Base-by-base conservation (phyloP, 1,284 basidiomycete genomes). In the Agroathelia rolfsii region DNA sequence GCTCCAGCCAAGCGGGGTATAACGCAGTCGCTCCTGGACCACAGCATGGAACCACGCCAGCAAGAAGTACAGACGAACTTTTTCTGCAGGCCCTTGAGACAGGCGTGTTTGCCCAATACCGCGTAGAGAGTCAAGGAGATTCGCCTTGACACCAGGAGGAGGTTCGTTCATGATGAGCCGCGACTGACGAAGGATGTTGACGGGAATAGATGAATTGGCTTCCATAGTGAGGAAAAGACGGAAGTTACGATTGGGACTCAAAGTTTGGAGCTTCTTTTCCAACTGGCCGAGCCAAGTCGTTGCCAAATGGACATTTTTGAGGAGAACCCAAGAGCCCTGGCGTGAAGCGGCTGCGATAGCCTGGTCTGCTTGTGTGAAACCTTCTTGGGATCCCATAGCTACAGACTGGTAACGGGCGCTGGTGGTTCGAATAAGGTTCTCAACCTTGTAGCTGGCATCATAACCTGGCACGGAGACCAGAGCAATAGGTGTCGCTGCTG, bases 21-120 rank as follows among this genome's bases (percentile, higher is more conserved):
- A 96, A 25, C 93, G 85, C 15, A 96, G 66, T 43, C 93, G 87
- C 56, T 96, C 93, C 59, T 95, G 92, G 1, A 96, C 80, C 15
- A 96, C 74, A 11, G 93, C 90, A 50, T 97, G 93, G 76, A 96
- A 93, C 92, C 92, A 97, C 3, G 92, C 87, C n/a, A 96, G 72
- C 23, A 95, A 62, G 77, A 93, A 93, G 57, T 93, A 93, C 16
- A 95, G 55, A 4, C 92, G 76, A 11, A 79, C 68, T 55, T 94
- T 94, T 59, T 97, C 93, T 5, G 78, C 79, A 3, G 93, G 93
- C 4, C 92, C 93, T 56, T 73, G 80, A 14, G 68, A 66, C 26
- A 79, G 65, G 25, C 85, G 76, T n/a, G 70, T 54, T 1, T 75
- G 61, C 1, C 82, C 54, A 25, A 96, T 86, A 40, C 71, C 73